Base-by-base conservation (phyloP, 371 early-diverging fungal species). In the Funneliformis caledonium region DNA sequence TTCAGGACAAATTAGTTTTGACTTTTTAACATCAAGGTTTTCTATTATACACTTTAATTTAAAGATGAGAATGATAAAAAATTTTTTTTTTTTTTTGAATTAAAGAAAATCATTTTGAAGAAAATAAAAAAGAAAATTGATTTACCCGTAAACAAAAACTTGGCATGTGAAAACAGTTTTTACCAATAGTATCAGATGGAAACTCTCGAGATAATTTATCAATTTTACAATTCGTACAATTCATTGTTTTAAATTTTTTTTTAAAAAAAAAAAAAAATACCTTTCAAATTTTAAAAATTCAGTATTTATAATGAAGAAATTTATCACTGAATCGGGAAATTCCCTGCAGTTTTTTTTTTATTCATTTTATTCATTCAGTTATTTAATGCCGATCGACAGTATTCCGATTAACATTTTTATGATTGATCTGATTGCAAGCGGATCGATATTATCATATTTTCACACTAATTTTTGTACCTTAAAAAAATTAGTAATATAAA, bases 161-260 rank as follows among this genome's bases (percentile, higher is more conserved):
- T 50, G 79, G 16, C 45, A 79, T 52, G n/a, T 79, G 79, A 26
- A 78, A 14, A 50, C 79, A 79, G 12, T 52, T 50, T 43, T 72
- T 37, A n/a, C 72, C 77, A n/a, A 74, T n/a, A 14, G 33, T 26
- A 48, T 74, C 59, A 4, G 42, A 10, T 19, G 79, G 79, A 33
- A 79, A 79, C 26, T 79, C 79, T 48, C 31, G n/a, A 22, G 79
- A 75, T 72, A 79, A 48, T 68, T 79, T 79, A 43, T 79, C 75
- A 26, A 68, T 52, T 22, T 79, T 16, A 72, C 79, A 79, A 31
- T 42, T 42, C 16, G 42, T 45, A 72, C 79, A 79, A 12, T 68
- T 67, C 79, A 79, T 79, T 3, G 37, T 37, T 37, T 37, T 37
- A 0, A 37, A 37, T 0, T 37, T 37, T 37, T 37, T 37, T 37